Evolutionary conservation across 1,139 yeast genomes (phyloP), one percentile per base, ranked within the genome.

Genomic region (Meyerozyma elateridarum): DNA sequence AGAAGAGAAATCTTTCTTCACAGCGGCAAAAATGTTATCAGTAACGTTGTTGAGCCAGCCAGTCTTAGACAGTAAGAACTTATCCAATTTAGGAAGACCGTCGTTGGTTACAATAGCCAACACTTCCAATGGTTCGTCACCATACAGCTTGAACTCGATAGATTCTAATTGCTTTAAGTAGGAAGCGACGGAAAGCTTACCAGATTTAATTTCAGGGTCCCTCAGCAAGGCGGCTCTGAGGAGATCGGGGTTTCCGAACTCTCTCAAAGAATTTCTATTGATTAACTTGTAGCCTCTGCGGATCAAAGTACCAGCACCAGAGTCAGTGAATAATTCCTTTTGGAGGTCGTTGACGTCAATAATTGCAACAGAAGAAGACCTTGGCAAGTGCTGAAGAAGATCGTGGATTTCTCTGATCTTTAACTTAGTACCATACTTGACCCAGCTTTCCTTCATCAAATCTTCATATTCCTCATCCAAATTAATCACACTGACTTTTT

Each of bases 1-100:
- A 9, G 78, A 61, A 24, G 70, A 47, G 57, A 76, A 83, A 53
- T 89, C 95, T 51, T 81, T 83, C 46, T 72, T 77, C 46, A 91
- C 73, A 13, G 95, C 79, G 36, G 72, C 75, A 76, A 94, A 91
- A 37, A 93, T 84, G 59, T 89, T 91, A 51, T 91, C 99, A 36
- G 96, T 84, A 37, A 91, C 96, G 48, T 89, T 91, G 66, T 91
- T 91, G 54, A 91, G 78, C 99, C 99, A 91, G 28, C 97, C 97
- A 38, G 85, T 76, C 57, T 84, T 80, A 20, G 94, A 77, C 20
- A 94, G 87, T 46, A 88, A 70, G 54, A 91, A 87, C 59, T 87
- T 88, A 58, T 87, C 96, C 42, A 91, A 65, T 36, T 73, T 76
- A n/a, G 96, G 83, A 36, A 84, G 64, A 26, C 64, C 60, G 34